Evolutionary conservation across 495 filamentous ascomycete genomes (phyloP).

Genomic region (Tuber borchii): DNA sequence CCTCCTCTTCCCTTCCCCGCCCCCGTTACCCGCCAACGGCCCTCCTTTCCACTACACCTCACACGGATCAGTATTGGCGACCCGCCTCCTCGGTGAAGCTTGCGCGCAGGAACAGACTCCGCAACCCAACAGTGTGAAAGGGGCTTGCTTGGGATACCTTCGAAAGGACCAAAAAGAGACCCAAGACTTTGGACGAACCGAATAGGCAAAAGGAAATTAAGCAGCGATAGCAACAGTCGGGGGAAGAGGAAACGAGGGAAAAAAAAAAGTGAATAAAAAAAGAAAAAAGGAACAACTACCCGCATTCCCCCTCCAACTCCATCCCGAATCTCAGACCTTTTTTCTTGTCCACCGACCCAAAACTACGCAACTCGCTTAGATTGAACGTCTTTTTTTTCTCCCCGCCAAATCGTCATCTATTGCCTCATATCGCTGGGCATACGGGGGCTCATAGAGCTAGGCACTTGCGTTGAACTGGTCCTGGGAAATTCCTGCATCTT

Average conservation of each 20-base stretch:
- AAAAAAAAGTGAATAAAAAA: background rate
- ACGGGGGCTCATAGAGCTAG: constrained; percentile 19
- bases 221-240: background rate
- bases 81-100: background rate
- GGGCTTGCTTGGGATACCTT: background rate
- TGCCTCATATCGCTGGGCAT: constrained; percentile 27
- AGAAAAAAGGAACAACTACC: background rate
- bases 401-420: background rate
- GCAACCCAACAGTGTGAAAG: background rate
- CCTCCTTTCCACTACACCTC: constrained; percentile 26
- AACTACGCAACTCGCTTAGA: constrained; percentile 2
- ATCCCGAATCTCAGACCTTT: background rate
- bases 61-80: constrained; percentile 17
- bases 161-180: background rate
- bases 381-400: background rate
- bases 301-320: background rate
- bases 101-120: background rate
- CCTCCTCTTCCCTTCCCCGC: background rate
- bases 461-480: constrained; percentile 22
- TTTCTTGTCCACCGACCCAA: background rate
- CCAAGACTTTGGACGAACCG: background rate
- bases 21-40: constrained; percentile 27
- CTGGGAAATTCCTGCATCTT: constrained; percentile 18
- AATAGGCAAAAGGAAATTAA: constrained; percentile 2
- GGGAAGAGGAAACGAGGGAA: background rate